Evolutionary conservation across 768 basidiomycete genomes (phyloP).

Genomic region (Infundibulicybe gibba): DNA sequence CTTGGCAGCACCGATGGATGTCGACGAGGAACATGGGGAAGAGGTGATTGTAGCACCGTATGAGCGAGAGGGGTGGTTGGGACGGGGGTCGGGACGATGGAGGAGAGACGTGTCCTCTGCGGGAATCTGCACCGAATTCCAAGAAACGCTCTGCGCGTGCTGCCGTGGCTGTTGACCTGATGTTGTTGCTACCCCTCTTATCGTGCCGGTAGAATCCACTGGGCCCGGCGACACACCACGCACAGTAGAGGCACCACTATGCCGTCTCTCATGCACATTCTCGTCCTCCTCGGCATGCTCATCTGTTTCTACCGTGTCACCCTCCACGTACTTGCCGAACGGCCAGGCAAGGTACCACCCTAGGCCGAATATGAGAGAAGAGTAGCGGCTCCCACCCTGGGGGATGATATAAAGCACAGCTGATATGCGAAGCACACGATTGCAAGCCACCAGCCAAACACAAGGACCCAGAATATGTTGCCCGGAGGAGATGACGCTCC

Average conservation of each 20-base stretch:
- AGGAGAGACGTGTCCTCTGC: slow-evolving; percentile 50
- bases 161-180: slow-evolving; percentile 34
- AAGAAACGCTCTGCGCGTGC: slow-evolving; percentile 40
- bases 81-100: slow-evolving; percentile 20
- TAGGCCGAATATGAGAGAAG: slow-evolving; percentile 83
- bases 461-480: slow-evolving; percentile 87
- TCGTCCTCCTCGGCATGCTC: slow-evolving; percentile 32
- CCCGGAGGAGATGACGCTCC: slow-evolving; percentile 92
- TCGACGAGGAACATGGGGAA: slow-evolving; percentile 24
- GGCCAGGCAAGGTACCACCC: slow-evolving; percentile 99
- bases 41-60: slow-evolving; percentile 59
- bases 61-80: slow-evolving; percentile 39
- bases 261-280: slow-evolving; percentile 22
- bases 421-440: slow-evolving; percentile 65
- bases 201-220: slow-evolving; percentile 12
- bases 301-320: slow-evolving; percentile 44
- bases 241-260: slow-evolving; percentile 30
- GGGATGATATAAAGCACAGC: slow-evolving; percentile 70
- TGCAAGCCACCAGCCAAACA: slow-evolving; percentile 94
- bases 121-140: slow-evolving; percentile 29
- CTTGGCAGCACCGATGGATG: slow-evolving; percentile 27
- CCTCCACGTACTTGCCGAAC: slow-evolving; percentile 98
- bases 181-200: slow-evolving; percentile 31
- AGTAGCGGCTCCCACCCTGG: slow-evolving; percentile 79
- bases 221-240: slow-evolving; percentile 25